Base-by-base conservation (phyloP, 345 rosid species). In the Hypericum perforatum region DNA sequence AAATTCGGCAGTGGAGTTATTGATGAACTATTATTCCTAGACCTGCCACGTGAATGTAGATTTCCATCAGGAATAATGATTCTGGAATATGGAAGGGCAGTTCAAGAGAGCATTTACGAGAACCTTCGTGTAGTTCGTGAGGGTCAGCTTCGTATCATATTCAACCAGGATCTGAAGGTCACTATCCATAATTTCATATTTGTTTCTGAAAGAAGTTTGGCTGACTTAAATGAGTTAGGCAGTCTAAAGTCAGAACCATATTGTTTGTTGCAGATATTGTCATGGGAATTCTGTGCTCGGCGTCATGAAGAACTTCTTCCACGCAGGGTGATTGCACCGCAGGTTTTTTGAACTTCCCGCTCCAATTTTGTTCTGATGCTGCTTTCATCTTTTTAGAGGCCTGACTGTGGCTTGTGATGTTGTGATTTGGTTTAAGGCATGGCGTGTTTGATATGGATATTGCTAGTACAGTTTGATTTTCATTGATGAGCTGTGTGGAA, bases 61-160 rank as follows among this genome's bases (percentile, higher is more conserved):
- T 32, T 46, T 13, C 50, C 50, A 13, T 46, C 50, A 13, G 50
- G 50, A 14, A 13, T 10, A 46, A 46, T 46, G 50, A 32, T 46
- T 13, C 50, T 46, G 7, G 50, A 46, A 46, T 46, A 46, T 46
- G 50, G 50, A 46, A 46, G 14, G 14, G 50, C 50, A 46, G 50
- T 46, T 16, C 50, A 46, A 5, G 22, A 46, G 29, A 46, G 29
- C 22, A 32, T 46, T 13, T 46, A 46, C 16, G 22, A 46, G 9
- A 16, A 14, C 29, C 22, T 46, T 32, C 29, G 22, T 46, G 22
- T 46, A 9, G 50, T 46, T 9, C 50, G 50, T 46, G 50, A 46
- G 50, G 50, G 50, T 5, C 15, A 46, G 22, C 50, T 46, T 8
- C 50, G 50, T 16, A 46, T 46, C 22, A 14, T 46, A 8, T 46